Percentiles rank a stretch among this genome's conserved stretches.
Conservation (phyloP, 1,139 yeast species). For the Sugiyamaella paludigena region DNA sequence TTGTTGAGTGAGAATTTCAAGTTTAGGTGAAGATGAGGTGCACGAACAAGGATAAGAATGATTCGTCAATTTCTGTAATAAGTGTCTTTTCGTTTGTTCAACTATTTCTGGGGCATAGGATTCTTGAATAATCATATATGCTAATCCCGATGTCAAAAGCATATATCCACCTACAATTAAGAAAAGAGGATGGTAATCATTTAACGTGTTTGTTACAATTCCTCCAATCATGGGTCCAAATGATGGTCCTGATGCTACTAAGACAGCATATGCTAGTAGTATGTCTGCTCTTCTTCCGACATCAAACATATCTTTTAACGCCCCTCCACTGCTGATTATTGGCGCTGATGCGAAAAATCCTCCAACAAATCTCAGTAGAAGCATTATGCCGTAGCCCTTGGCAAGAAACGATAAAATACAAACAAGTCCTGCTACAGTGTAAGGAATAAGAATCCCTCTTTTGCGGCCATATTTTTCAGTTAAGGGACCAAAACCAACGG, state of each 20-base stretch:
- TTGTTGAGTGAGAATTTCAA: constrained; percentile 16
- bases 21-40: constrained; percentile 5
- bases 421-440: constrained; percentile 16
- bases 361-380: constrained; percentile 18
- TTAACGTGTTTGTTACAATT: constrained; percentile 13
- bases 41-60: background rate
- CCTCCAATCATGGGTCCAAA: constrained; percentile 25
- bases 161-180: constrained; percentile 15
- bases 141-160: constrained; percentile 1
- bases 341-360: constrained; percentile 24
- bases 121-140: no score
- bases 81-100: background rate
- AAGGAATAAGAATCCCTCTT: no score
- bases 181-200: constrained; percentile 15
- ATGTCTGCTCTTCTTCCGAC: constrained; percentile 20
- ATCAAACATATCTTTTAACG: constrained; percentile 22
- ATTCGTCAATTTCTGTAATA: no score
- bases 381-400: constrained; percentile 6
- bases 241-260: constrained; percentile 25
- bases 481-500: no score
- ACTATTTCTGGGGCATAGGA: background rate
- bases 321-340: constrained; percentile 22
- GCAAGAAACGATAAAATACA: constrained; percentile 12
- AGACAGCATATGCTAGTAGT: constrained; percentile 20
- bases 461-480: no score